Percentiles rank a stretch among this genome's conserved stretches.
Evolutionary conservation across 139 green algal genomes (phyloP).

Genomic region (Nannochloris sp.): DNA sequence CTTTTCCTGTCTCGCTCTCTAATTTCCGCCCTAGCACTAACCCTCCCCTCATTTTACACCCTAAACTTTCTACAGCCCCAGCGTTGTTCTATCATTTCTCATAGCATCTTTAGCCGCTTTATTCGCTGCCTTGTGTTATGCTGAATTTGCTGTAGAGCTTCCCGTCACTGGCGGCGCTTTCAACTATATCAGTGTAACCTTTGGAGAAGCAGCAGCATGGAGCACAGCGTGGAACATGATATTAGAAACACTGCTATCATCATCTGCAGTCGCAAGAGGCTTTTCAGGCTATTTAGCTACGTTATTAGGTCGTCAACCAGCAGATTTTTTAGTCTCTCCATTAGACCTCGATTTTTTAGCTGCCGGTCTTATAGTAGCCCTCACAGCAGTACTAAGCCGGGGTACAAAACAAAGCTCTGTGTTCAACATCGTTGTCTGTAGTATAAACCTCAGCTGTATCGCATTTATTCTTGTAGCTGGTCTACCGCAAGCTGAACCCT

Average conservation of each 20-base stretch:
- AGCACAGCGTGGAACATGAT: slow-evolving; percentile 71
- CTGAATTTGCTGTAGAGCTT: slow-evolving; percentile 74
- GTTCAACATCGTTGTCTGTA: slow-evolving; percentile 62
- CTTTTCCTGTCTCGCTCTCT: too few relatives aligned
- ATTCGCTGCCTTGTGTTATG: slow-evolving; percentile 76
- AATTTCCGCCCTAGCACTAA: too few relatives aligned
- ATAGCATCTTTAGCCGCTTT: slow-evolving; percentile 54
- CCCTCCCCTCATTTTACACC: too few relatives aligned
- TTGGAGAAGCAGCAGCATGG: slow-evolving; percentile 73
- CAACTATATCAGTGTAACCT: slow-evolving; percentile 67
- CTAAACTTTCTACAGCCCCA: slow-evolving; percentile 23
- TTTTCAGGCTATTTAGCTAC: slow-evolving; percentile 74
- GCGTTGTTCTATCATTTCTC: slow-evolving; percentile 57
- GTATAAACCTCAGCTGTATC: slow-evolving; percentile 39
- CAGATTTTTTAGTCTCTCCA: slow-evolving; percentile 29
- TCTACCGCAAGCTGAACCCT: not conserved
- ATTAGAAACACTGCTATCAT: slow-evolving; percentile 78
- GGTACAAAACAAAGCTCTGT: slow-evolving; percentile 53
- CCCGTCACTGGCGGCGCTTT: slow-evolving; percentile 74
- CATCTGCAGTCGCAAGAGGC: slow-evolving; percentile 68
- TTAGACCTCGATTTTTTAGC: slow-evolving; percentile 56
- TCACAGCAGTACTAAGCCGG: slow-evolving; percentile 49
- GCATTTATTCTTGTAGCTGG: slow-evolving; percentile 49
- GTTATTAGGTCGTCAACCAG: slow-evolving; percentile 36
- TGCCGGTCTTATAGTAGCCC: slow-evolving; percentile 20